Base-by-base conservation (phyloP, 2,329 filamentous ascomycete species). In the Penicillium decumbens region DNA sequence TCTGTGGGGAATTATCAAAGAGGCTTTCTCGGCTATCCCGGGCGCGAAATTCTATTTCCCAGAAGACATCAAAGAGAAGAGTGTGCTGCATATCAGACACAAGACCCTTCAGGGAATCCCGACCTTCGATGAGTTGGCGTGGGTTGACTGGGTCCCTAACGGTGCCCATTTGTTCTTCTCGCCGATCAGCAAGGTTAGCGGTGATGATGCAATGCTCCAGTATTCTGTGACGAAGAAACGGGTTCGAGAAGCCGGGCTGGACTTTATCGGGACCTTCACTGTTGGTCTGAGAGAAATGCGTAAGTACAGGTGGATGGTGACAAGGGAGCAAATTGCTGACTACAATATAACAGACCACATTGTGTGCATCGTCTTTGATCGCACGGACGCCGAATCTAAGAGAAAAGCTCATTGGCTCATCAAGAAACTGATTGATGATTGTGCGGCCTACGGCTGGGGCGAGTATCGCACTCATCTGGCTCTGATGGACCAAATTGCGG, bases 221-320 rank as follows among this genome's bases (percentile, higher is more conserved):
- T 75, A 78, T 58, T 55, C 68, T 4, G 55, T 77, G 24, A 76
- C 71, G 6, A 54, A 69, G 57, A 65, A 58, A 4, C 62, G 70
- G 25, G 65, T 69, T 47, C 58, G 65, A n/a, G 69, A 77, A 49
- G 67, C 70, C 35, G 75, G 75, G 1, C 72, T 80, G 44, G 77
- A 80, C 56, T 73, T 79, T 43, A 75, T 80, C 47, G 72, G 73
- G 2, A 76, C 75, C 1, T 77, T 80, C 43, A 72, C 72, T 40
- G 72, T 80, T 4, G 76, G 76, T 8, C 71, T 75, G 53, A 69
- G 78, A 9, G 77, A 80, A 62, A 80, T 80, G 71, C 78, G 51
- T 55, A 48, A 39, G 28, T 30, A 30, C 28, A 12, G 8, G 28
- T 30, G 10, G 4, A 10, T 12, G 1, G 2, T 3, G 8, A 12